These are phyloP conservation scores for Aspergillus chevalieri DNA, from an alignment of 2,329 filamentous ascomycete species.

Conservation along the genomic window DNA sequence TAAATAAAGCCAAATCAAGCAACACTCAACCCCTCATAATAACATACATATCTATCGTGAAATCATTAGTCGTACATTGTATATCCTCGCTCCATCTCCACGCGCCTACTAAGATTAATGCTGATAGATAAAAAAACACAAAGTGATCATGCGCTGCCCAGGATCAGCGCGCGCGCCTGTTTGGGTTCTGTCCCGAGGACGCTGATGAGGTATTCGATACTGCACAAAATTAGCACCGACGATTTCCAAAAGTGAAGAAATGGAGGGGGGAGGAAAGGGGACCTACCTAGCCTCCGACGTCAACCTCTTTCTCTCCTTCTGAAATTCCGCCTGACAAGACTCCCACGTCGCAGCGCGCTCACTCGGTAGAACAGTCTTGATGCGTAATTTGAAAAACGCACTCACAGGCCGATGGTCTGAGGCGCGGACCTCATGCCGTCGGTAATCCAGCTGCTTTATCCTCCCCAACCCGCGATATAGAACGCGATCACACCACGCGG, in stretches of 20 bases:
- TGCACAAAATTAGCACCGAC: constrained; percentile 22
- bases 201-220: constrained; percentile 59
- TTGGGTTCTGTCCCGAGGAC: constrained; percentile 53
- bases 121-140: not conserved
- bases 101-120: not conserved
- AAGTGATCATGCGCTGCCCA: constrained; percentile 14
- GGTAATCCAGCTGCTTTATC: constrained; percentile 82
- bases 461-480: constrained; percentile 77
- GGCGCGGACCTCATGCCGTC: constrained; percentile 78
- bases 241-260: not conserved
- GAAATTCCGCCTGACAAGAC: constrained; percentile 67
- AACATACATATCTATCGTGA: constrained; percentile 32
- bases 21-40: constrained; percentile 18
- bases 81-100: constrained; percentile 4
- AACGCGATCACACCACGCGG: constrained; percentile 93
- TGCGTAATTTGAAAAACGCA: constrained; percentile 70
- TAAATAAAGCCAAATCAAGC: no score
- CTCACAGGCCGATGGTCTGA: constrained; percentile 93
- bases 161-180: constrained; percentile 46
- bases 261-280: not conserved
- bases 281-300: constrained; percentile 72
- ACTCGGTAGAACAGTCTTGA: constrained; percentile 72
- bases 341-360: constrained; percentile 63
- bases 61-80: constrained; percentile 33
- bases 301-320: constrained; percentile 62